Conservation (phyloP, 1,284 basidiomycete species). For the Microbotryum scabiosae region DNA sequence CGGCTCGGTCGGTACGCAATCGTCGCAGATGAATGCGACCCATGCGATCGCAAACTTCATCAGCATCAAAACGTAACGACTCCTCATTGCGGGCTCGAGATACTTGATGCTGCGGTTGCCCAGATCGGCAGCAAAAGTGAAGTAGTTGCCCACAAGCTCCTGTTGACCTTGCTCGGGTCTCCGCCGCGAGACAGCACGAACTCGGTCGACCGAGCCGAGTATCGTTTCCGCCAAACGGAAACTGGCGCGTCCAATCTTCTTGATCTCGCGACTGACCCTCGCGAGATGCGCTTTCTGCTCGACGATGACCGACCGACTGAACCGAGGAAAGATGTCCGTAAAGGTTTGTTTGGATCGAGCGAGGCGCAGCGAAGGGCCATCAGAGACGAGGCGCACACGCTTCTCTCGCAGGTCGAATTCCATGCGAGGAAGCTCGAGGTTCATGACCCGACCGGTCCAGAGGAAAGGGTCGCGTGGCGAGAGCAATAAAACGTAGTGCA, state of each 20-base stretch:
- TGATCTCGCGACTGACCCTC: slow-evolving; percentile 75
- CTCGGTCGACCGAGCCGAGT: slow-evolving; percentile 77
- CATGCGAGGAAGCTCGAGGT: slow-evolving; percentile 55
- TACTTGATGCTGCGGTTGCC: slow-evolving; percentile 78
- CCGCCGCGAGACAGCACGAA: slow-evolving; percentile 45
- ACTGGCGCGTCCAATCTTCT: slow-evolving; percentile 80
- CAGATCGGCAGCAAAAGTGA: slow-evolving; percentile 84
- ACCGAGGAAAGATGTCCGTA: slow-evolving; percentile 51
- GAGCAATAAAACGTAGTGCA: slow-evolving; percentile 70
- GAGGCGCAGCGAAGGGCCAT: slow-evolving; percentile 72
- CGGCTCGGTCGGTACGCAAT: slow-evolving; percentile 91
- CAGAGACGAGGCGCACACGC: slow-evolving; percentile 72
- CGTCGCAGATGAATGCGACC: slow-evolving; percentile 97
- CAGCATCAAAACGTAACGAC: slow-evolving; percentile 70
- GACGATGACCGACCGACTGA: slow-evolving; percentile 52
- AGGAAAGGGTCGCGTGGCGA: slow-evolving; percentile 81
- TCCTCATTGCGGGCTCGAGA: slow-evolving; percentile 64
- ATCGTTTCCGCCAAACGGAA: slow-evolving; percentile 88
- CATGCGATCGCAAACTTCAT: slow-evolving; percentile 87
- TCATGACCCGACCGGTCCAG: slow-evolving; percentile 83
- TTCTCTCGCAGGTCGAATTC: slow-evolving; percentile 74
- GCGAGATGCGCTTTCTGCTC: slow-evolving; percentile 91
- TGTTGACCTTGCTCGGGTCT: slow-evolving; percentile 53
- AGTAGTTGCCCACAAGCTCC: slow-evolving; percentile 92
- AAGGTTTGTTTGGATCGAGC: slow-evolving; percentile 72